Evolutionary conservation across 371 early-diverging fungal species (phyloP), one percentile per base, ranked within the genome.

Genomic region (Haplosporangium sp.): DNA sequence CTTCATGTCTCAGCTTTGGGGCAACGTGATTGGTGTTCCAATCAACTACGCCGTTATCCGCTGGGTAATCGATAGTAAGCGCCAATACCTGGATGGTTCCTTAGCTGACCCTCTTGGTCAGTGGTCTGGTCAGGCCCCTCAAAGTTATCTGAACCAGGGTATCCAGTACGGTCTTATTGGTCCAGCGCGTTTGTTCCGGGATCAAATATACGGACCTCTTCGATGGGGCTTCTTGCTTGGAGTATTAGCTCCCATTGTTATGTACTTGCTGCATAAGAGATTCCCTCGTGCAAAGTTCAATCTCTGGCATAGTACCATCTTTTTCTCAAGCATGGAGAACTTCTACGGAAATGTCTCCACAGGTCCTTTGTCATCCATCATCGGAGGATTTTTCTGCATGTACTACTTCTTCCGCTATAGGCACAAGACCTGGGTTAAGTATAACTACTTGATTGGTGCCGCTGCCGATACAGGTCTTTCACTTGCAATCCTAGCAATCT

Each of bases 61-160:
- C 39, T 83, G 83, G 83, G 83, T 83, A n/a, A 83, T 83, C 40
- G 77, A 83, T 40, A 83, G 77, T 52, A 83, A 83, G 66, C 70
- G 83, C 19, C 74, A 73, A 4, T 83, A 76, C 56, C 71, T 83
- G 8, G 66, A 83, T 53, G 83, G 77, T n/a, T 56, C 74, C 38
- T n/a, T 64, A 42, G 20, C 48, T 4, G 83, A 83, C 61, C 83
- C 83, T 52, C 72, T 83, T 4, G 74, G 74, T 20, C 83, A 83
- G 27, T 83, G 83, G 83, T 73, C 83, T n/a, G 83, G 76, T 39
- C 83, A 83, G 57, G 71, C 73, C 8, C 83, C 83, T 53, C 76
- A 68, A 47, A 74, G 71, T 17, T 83, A 83, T 59, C 59, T 77
- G 61, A 74, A 76, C 68, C 83, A 83, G 48, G 83, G 77, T 68